A percentile compares a stretch with the other conserved stretches of the same genome.
phyloP scores from a whole-genome alignment of 2,329 filamentous ascomycete genomes.

The Dryadomyces quercus-mongolicae region DNA sequence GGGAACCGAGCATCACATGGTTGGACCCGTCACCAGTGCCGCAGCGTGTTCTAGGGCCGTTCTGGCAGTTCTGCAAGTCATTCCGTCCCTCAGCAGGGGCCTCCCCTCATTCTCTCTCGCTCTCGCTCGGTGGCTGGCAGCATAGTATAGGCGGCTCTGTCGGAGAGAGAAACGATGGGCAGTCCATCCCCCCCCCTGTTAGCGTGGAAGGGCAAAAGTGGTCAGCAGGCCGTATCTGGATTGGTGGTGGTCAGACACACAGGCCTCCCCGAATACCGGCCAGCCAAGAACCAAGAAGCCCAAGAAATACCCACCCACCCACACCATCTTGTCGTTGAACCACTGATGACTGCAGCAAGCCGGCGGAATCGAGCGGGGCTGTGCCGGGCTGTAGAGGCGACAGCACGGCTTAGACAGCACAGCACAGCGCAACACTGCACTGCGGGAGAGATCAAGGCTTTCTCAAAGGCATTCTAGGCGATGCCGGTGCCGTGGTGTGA shows the following conservation, averaged over 20 bases:
- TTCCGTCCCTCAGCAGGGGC: neutral
- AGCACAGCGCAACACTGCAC: neutral
- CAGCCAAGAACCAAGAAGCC: neutral
- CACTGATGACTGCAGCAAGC: too few relatives aligned
- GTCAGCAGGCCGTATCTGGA: neutral
- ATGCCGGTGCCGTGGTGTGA: neutral
- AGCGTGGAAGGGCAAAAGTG: neutral
- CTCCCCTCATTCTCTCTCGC: neutral
- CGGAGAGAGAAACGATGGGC: too few relatives aligned
- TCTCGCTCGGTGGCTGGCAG: too few relatives aligned
- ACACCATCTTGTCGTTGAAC: neutral
- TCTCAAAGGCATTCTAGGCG: slow-evolving; percentile 1
- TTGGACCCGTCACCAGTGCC: neutral
- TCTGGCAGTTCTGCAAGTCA: neutral
- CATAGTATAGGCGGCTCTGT: neutral
- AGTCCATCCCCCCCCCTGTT: too few relatives aligned
- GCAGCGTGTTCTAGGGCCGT: neutral
- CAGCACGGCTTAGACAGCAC: neutral
- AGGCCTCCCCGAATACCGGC: neutral
- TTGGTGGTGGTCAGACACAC: neutral
- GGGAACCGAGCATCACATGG: neutral
- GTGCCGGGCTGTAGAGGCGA: neutral
- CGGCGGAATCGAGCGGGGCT: neutral
- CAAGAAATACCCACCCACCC: neutral
- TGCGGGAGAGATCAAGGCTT: slow-evolving; percentile 1